phyloP scores from a whole-genome alignment of 2,329 filamentous ascomycete species.

The Tolypocladium inflatum region DNA sequence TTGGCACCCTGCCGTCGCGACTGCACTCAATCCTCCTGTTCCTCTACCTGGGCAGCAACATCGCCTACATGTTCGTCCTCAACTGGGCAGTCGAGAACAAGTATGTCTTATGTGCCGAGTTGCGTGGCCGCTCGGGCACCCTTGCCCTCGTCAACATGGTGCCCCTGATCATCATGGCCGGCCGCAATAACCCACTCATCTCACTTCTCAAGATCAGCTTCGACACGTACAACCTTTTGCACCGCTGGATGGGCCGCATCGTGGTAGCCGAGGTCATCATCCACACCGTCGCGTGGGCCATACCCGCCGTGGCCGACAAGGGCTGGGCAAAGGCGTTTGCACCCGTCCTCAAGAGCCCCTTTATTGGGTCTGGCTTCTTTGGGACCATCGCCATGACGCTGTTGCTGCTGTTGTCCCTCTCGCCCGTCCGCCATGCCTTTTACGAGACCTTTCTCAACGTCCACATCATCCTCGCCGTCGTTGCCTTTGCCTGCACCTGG shows the following conservation, averaged over 20 bases:
- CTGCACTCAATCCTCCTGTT: conserved; percentile 49
- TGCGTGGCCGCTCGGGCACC: conserved; percentile 77
- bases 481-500: conserved; percentile 64
- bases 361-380: conserved; percentile 56
- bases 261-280: conserved; percentile 57
- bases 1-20: conserved; percentile 55
- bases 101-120: conserved; percentile 63
- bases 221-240: conserved; percentile 80
- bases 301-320: conserved; percentile 57
- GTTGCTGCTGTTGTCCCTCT: conserved; percentile 61
- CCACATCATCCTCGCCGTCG: conserved; percentile 67
- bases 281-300: conserved; percentile 65
- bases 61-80: conserved; percentile 52
- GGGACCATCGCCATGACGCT: conserved; percentile 52
- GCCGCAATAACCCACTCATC: conserved; percentile 91
- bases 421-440: conserved; percentile 82
- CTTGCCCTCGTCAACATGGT: conserved; percentile 86
- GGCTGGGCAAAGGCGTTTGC: conserved; percentile 50
- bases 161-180: conserved; percentile 77
- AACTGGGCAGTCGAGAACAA: conserved; percentile 49
- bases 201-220: conserved; percentile 76
- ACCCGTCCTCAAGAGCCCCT: conserved; percentile 47
- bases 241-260: conserved; percentile 68
- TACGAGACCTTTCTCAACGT: conserved; percentile 92
- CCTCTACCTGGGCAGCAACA: conserved; percentile 50